Percentiles rank a stretch among this genome's conserved stretches.
phyloP scores from a whole-genome alignment of 2,329 filamentous ascomycete genomes.

The Corinectria fuckeliana region DNA sequence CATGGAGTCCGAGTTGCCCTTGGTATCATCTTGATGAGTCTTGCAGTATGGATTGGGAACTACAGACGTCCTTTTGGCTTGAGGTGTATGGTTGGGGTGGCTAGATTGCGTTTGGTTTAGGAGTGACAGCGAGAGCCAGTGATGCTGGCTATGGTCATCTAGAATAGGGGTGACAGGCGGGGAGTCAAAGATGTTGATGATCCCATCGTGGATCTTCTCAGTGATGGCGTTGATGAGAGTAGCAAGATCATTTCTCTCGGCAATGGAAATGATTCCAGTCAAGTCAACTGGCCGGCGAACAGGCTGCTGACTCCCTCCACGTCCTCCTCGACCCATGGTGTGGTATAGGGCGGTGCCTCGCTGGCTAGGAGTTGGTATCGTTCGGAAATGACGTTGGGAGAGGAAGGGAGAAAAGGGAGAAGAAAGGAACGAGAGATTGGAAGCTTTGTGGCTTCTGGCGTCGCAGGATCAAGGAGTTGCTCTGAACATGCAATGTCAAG shows the following conservation, averaged over 20 bases:
- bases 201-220: constrained; percentile 61
- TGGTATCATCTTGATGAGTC: constrained; percentile 39
- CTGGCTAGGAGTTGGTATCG: background rate
- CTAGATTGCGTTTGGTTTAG: constrained; percentile 37
- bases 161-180: constrained; percentile 45
- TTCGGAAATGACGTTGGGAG: background rate
- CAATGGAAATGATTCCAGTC: constrained; percentile 53
- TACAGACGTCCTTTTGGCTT: constrained; percentile 5
- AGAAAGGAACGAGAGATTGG: background rate
- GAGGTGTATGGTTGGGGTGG: constrained; percentile 6
- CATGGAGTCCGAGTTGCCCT: constrained; percentile 45
- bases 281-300: constrained; percentile 58
- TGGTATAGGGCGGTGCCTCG: background rate
- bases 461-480: constrained; percentile 1
- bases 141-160: constrained; percentile 40
- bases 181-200: constrained; percentile 60
- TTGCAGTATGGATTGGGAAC: constrained; percentile 34
- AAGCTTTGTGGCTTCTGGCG: background rate
- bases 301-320: constrained; percentile 42
- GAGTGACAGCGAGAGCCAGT: constrained; percentile 47
- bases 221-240: constrained; percentile 59
- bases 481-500: background rate
- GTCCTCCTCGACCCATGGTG: constrained; percentile 50
- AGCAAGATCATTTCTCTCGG: constrained; percentile 60
- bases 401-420: background rate